Evolutionary conservation across 2,329 filamentous ascomycete species (phyloP), one percentile per base, ranked within the genome.

Genomic region (Neonectria punicea): DNA sequence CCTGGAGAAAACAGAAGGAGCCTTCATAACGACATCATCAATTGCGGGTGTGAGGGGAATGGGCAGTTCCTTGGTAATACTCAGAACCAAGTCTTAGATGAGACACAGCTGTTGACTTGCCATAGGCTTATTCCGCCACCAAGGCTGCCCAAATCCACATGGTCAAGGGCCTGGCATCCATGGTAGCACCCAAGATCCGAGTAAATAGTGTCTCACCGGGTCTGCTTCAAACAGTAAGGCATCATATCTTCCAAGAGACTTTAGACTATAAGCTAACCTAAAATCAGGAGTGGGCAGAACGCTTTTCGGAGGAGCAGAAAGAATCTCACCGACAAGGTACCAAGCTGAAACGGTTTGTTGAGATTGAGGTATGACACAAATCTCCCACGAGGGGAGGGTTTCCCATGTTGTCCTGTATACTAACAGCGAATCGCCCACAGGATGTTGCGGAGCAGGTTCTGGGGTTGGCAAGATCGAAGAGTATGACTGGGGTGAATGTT

Each of bases 141-240:
- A 96, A 96, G 76, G 87, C 92, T 0, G 93, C 93, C 13, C 87
- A 90, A 62, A 79, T 89, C 41, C 87, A 90, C 72, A 80, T 90
- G 4, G 80, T 82, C 14, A 88, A 86, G 68, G 81, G 80, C 9
- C 78, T 89, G 30, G 87, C 87, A 0, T 73, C 80, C 5, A 85
- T 86, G 63, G 83, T 83, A 11, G 83, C 82, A 1, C 86, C 87
- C 0, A 82, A 81, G 49, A 85, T 90, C 20, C 75, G 87, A n/a
- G 86, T 89, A 4, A 90, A 90, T 66, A 82, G 79, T 46, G 85
- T 90, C 0, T 85, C 83, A 2, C 87, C 88, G 0, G 87, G 87
- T 0, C 66, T 88, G 14, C 71, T 86, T 61, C 69, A 85, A 41
- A 86, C 84, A 34, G 83, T 84, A 71, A 3, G 58, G 14, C 14